A percentile compares a stretch with the other conserved stretches of the same genome.
phyloP scores from a whole-genome alignment of 2,329 filamentous ascomycete species.

The Neoascochyta sp. region DNA sequence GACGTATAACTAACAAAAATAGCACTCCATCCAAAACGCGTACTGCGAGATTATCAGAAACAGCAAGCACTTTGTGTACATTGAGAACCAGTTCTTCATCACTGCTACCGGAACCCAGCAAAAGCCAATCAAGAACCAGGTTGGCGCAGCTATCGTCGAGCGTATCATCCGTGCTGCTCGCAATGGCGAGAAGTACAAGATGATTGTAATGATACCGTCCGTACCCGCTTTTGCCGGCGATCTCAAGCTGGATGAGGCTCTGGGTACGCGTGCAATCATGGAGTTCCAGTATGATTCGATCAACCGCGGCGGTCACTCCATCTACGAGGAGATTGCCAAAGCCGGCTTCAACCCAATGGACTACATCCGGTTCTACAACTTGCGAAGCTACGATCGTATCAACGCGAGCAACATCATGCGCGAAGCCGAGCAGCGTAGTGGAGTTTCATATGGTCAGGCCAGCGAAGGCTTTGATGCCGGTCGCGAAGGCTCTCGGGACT shows the following conservation, averaged over 20 bases:
- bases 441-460: constrained; percentile 65
- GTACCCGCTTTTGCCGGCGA: constrained; percentile 82
- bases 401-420: constrained; percentile 64
- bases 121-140: constrained; percentile 70
- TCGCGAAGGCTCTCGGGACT: constrained; percentile 41
- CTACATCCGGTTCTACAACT: constrained; percentile 82
- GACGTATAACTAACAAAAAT: constrained; percentile 7
- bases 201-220: constrained; percentile 74
- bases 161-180: constrained; percentile 68
- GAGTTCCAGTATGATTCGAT: constrained; percentile 78
- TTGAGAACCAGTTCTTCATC: constrained; percentile 88
- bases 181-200: constrained; percentile 64
- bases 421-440: constrained; percentile 58
- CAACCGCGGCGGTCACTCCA: constrained; percentile 70
- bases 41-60: constrained; percentile 70
- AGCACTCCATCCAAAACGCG: constrained; percentile 81
- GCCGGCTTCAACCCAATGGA: constrained; percentile 65
- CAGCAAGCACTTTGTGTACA: constrained; percentile 71
- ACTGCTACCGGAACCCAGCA: constrained; percentile 71
- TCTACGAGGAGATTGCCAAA: constrained; percentile 66
- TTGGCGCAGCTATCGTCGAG: constrained; percentile 74
- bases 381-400: constrained; percentile 80
- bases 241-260: constrained; percentile 65
- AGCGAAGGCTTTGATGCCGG: constrained; percentile 60
- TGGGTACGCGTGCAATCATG: constrained; percentile 82